phyloP scores from a whole-genome alignment of 495 filamentous ascomycete species.

The Aspergillus egyptiacus region DNA sequence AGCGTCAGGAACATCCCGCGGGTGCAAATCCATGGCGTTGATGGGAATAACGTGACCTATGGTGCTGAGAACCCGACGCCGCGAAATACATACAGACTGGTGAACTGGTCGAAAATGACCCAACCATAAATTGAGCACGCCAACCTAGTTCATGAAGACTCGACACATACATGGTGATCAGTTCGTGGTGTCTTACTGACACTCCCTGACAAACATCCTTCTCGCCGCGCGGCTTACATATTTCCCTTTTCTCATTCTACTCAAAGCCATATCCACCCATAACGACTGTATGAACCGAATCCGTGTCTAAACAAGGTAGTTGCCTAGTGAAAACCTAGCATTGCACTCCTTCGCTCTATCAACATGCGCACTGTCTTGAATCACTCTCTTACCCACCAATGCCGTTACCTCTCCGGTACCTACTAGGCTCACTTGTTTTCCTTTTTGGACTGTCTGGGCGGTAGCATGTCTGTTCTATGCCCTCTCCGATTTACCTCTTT shows the following conservation, averaged over 20 bases:
- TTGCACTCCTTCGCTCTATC: too few relatives aligned
- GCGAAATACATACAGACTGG: conserved; percentile 28
- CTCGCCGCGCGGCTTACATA: not conserved
- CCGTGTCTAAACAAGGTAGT: too few relatives aligned
- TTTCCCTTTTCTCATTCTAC: not conserved
- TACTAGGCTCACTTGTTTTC: too few relatives aligned
- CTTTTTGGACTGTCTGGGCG: not conserved
- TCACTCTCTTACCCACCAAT: too few relatives aligned
- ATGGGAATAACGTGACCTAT: conserved; percentile 36
- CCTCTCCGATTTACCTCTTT: not conserved
- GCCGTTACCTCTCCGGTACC: too few relatives aligned
- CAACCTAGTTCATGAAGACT: not conserved
- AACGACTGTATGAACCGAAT: too few relatives aligned
- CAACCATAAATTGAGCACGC: not conserved
- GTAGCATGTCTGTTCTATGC: too few relatives aligned
- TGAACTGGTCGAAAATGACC: conserved; percentile 31
- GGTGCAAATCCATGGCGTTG: conserved; percentile 34
- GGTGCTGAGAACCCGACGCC: conserved; percentile 26
- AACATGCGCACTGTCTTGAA: too few relatives aligned
- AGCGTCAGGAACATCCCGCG: conserved; percentile 24
- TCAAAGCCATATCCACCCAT: not conserved
- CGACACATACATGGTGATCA: not conserved
- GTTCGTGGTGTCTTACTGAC: conserved; percentile 7
- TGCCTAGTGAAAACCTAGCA: too few relatives aligned
- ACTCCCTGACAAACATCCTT: not conserved